Evolutionary conservation across 2,329 filamentous ascomycete species (phyloP).

Genomic region (Paecilomyces niveus): DNA sequence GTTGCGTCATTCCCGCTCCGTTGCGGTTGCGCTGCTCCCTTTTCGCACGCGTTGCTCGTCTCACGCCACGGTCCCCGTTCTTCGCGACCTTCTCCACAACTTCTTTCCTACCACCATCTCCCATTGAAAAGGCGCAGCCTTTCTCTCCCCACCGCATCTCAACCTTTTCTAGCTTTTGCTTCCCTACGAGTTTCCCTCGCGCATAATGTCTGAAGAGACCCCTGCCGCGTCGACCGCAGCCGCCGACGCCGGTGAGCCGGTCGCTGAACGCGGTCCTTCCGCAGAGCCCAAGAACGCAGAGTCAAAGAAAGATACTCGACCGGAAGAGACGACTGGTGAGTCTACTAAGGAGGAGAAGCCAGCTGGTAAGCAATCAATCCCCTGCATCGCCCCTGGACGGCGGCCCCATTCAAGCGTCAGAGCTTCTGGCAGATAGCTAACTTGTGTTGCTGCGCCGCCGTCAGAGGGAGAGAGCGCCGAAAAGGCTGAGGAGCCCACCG

Average conservation of each 20-base stretch:
- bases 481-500: constrained; percentile 20
- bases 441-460: constrained; percentile 3
- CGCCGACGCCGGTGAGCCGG: constrained; percentile 23
- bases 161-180: constrained; percentile 7
- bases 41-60: constrained; percentile 15
- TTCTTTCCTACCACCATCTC: constrained; percentile 3
- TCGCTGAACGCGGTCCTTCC: constrained; percentile 20
- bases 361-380: constrained; percentile 18
- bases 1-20: neutral
- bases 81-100: constrained; percentile 14
- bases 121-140: constrained; percentile 4
- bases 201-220: constrained; percentile 34
- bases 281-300: constrained; percentile 18
- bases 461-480: constrained; percentile 9
- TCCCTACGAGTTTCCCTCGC: constrained; percentile 12
- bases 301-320: constrained; percentile 12
- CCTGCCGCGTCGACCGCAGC: constrained; percentile 23
- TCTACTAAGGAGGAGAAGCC: constrained; percentile 20
- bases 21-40: neutral
- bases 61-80: constrained; percentile 18
- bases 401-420: neutral
- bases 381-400: neutral
- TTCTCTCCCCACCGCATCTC: constrained; percentile 2
- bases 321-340: constrained; percentile 16
- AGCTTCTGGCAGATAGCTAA: neutral